Conservation (phyloP, 768 basidiomycete species). For the Tremella yokohamensis region DNA sequence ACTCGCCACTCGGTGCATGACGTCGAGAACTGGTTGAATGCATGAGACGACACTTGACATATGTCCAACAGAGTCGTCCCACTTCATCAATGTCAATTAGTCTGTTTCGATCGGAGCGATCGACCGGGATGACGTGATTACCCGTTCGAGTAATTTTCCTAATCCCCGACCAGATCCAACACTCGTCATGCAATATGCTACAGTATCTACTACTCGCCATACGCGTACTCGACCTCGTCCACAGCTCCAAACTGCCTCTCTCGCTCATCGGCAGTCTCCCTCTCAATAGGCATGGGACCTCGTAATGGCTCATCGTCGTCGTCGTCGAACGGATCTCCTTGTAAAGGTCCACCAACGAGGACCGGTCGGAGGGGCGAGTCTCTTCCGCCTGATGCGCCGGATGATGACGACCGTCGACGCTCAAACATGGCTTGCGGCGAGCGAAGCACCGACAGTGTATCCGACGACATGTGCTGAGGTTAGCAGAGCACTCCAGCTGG, state of each 20-base stretch:
- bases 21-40: too few relatives aligned
- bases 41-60: too few relatives aligned
- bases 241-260: conserved; percentile 46
- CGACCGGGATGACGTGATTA: too few relatives aligned
- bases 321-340: conserved; percentile 66
- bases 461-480: conserved; percentile 88
- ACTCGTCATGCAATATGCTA: too few relatives aligned
- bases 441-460: conserved; percentile 88
- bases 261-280: conserved; percentile 38
- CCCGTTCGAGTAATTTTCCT: too few relatives aligned
- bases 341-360: conserved; percentile 54
- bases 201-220: conserved; percentile 40
- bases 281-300: conserved; percentile 64
- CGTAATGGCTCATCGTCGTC: conserved; percentile 64
- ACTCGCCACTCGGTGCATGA: too few relatives aligned
- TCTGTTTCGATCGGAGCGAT: too few relatives aligned
- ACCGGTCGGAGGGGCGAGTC: conserved; percentile 74
- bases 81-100: too few relatives aligned
- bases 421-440: conserved; percentile 65
- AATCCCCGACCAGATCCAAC: too few relatives aligned
- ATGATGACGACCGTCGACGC: conserved; percentile 61
- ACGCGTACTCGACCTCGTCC: conserved; percentile 52
- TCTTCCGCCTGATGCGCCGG: conserved; percentile 52
- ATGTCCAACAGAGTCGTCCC: too few relatives aligned
- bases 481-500: conserved; percentile 5